These are phyloP conservation scores for Cymbopogon citratus DNA, from an alignment of 176 grass and related monocot species.

Conservation along the genomic window DNA sequence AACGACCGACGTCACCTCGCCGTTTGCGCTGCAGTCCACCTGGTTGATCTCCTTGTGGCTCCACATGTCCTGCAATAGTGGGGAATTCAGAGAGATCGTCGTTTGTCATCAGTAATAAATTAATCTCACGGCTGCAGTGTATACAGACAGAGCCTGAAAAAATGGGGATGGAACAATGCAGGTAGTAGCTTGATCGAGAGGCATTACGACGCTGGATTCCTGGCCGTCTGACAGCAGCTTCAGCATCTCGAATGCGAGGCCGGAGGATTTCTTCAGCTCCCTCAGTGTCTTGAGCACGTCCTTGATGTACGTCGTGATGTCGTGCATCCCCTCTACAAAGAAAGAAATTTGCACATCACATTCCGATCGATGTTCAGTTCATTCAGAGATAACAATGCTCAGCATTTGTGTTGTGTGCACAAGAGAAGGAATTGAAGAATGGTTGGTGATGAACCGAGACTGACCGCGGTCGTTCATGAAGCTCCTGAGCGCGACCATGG, in stretches of 20 bases:
- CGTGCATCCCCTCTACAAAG: slow-evolving; percentile 53
- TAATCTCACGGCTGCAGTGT: background rate
- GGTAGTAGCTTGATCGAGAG: background rate
- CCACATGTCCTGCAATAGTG: slow-evolving; percentile 54
- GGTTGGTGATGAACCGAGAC: background rate
- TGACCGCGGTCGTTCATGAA: slow-evolving; percentile 63
- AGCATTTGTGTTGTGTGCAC: no score
- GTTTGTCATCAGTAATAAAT: background rate
- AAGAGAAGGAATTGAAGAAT: background rate
- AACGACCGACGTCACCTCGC: no score
- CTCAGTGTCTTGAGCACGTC: slow-evolving; percentile 54
- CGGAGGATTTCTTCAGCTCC: slow-evolving; percentile 65
- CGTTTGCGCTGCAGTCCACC: slow-evolving; percentile 53
- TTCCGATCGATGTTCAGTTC: background rate
- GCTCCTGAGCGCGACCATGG: slow-evolving; percentile 61
- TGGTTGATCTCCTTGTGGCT: slow-evolving; percentile 54
- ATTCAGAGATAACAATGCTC: background rate
- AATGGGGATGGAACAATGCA: background rate
- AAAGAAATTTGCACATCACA: background rate
- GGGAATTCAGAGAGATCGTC: background rate
- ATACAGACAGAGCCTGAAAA: background rate
- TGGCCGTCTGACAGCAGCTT: slow-evolving; percentile 69
- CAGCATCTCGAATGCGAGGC: slow-evolving; percentile 65
- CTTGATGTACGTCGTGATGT: slow-evolving; percentile 60
- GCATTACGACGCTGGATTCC: slow-evolving; percentile 54